Evolutionary conservation across 2,329 filamentous ascomycete genomes (phyloP), one percentile per base, ranked within the genome.

Genomic region (Ilyonectria robusta): DNA sequence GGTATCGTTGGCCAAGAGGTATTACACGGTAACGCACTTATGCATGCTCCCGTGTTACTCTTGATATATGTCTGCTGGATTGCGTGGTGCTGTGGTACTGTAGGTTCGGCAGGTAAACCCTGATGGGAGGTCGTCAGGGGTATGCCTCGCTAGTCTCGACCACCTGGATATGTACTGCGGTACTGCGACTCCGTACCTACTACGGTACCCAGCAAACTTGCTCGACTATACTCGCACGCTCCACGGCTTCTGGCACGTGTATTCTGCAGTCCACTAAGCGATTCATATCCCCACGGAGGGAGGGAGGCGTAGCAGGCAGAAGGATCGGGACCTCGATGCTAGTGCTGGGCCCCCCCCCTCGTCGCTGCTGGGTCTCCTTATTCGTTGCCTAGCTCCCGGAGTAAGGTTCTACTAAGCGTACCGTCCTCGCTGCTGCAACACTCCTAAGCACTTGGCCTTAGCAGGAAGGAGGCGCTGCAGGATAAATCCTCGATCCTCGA

Each of bases 251-350:
- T 35, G 29, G 50, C 50, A 54, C 50, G 50, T 54, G 50, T 19
- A 19, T 33, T 54, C 5, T 54, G 6, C 50, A 54, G 29, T 23
- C 26, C 26, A 29, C 50, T 37, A 17, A 33, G 31, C 31, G 48
- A 37, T 54, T 37, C 29, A 31, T 40, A 19, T 37, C 50, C 29
- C 31, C 5, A 13, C 29, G n/a, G 19, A 15, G n/a, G 11, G 48
- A 53, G 48, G 17, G 50, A 54, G 50, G 50, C 26, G 50, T 19
- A 51, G 21, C 47, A 51, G 47, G 26, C 23, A 29, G 47, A 51
- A 51, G 23, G 47, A 51, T 51, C 23, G 23, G 26, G 47, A 31
- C 23, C 47, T 15, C 11, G 37, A 40, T 40, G 37, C 37, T 40
- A 40, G 37, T 40, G 37, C 13, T 40, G 37, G 23, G 47, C 26